phyloP scores from a whole-genome alignment of 179 eudicot species.

The Camellia oleifera region DNA sequence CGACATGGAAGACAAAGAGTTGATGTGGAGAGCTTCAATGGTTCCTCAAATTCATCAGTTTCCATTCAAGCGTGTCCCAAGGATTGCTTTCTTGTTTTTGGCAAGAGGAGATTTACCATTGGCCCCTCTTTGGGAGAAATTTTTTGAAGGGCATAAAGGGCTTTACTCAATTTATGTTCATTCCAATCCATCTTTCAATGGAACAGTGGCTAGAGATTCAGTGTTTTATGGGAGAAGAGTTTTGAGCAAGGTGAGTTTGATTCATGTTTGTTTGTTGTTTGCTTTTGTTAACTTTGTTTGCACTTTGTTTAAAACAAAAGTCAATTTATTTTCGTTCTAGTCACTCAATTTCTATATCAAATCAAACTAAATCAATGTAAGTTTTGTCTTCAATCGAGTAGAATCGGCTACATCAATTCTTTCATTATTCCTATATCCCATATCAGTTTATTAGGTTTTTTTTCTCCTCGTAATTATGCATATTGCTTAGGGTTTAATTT shows the following conservation, averaged over 20 bases:
- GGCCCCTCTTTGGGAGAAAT: constrained; percentile 44
- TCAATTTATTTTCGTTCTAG: no score
- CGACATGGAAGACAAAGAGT: constrained; percentile 42
- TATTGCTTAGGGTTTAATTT: no score
- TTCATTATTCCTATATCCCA: no score
- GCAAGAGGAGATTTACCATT: constrained; percentile 38
- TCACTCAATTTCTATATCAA: no score
- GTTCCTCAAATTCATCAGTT: constrained; percentile 15
- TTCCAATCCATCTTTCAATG: constrained; percentile 31
- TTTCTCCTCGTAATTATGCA: no score
- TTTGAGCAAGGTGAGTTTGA: constrained; percentile 31
- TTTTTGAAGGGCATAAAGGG: constrained; percentile 37
- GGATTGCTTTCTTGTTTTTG: constrained; percentile 45
- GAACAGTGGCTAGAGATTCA: constrained; percentile 20
- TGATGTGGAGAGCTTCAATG: constrained; percentile 57
- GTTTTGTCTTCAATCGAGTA: no score
- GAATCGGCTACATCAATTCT: no score
- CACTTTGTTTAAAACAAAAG: neutral
- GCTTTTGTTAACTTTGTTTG: neutral
- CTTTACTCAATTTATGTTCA: constrained; percentile 38
- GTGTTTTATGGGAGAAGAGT: constrained; percentile 40
- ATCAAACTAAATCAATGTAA: no score
- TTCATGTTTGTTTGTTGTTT: neutral
- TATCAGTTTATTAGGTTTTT: no score
- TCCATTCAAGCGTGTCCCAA: constrained; percentile 17